A percentile compares a stretch with the other conserved stretches of the same genome.
Evolutionary conservation across 169 alveolate species (phyloP).

Genomic region (Plasmodium reichenowi): DNA sequence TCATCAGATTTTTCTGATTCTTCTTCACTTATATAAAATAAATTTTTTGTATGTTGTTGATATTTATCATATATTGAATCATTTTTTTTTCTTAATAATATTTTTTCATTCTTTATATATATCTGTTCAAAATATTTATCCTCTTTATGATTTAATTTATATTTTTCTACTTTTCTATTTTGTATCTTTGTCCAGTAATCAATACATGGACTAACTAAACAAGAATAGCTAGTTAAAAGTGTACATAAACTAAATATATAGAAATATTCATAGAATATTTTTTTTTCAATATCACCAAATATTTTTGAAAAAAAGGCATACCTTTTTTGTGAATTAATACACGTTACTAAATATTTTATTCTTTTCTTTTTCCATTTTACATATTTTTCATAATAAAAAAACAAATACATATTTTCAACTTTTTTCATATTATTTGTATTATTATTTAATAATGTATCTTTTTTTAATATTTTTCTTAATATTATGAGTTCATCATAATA

Average conservation of each 20-base stretch:
- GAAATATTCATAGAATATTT: conserved; percentile 68
- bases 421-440: conserved; percentile 25
- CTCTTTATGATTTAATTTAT: conserved; percentile 28
- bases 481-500: conserved; percentile 58
- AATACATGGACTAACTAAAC: conserved; percentile 57
- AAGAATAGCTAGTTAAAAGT: conserved; percentile 55
- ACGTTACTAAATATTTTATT: conserved; percentile 28
- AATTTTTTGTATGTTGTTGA: conserved; percentile 54
- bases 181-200: conserved; percentile 49
- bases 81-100: conserved; percentile 63
- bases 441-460: neutral
- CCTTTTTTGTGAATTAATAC: conserved; percentile 49
- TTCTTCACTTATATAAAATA: conserved; percentile 30
- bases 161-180: conserved; percentile 63
- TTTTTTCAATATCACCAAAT: conserved; percentile 58
- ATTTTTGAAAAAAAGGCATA: conserved; percentile 76
- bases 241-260: conserved; percentile 66
- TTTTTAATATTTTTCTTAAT: conserved; percentile 48
- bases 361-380: conserved; percentile 66
- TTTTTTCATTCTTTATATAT: conserved; percentile 32
- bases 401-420: conserved; percentile 61
- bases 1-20: conserved; percentile 68
- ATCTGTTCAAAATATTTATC: conserved; percentile 63
- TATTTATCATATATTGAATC: conserved; percentile 76
- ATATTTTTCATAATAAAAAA: conserved; percentile 75